Evolutionary conservation across 2,329 filamentous ascomycete species (phyloP).

Genomic region (Colletotrichum sp.): DNA sequence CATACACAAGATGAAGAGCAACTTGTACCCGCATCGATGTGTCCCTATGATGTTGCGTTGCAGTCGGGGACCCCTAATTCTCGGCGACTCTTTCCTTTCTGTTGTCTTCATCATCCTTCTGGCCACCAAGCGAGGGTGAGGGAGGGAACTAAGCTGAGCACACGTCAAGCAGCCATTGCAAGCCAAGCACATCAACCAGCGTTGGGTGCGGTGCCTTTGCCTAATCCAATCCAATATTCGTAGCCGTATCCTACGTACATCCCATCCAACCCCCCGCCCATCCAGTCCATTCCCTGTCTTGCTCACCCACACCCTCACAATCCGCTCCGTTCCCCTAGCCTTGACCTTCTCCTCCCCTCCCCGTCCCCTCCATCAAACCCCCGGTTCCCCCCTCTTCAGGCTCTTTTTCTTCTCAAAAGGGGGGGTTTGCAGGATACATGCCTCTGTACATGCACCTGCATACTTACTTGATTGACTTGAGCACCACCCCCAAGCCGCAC

Average conservation of each 20-base stretch:
- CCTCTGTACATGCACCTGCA: neutral
- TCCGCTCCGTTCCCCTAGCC: neutral
- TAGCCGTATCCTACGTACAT: neutral
- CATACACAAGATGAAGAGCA: neutral
- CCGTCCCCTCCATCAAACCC: neutral
- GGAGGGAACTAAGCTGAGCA: neutral
- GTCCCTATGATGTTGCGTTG: neutral
- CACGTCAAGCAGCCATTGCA: neutral
- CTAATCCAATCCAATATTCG: neutral
- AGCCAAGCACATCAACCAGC: neutral
- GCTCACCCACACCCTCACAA: neutral
- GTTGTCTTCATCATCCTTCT: neutral
- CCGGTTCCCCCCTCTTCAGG: neutral
- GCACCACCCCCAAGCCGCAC: neutral
- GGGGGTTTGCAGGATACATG: neutral
- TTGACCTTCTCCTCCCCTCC: neutral
- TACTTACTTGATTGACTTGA: neutral
- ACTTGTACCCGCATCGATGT: neutral
- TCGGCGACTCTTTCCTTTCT: neutral
- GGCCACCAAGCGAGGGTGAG: neutral
- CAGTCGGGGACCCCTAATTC: neutral
- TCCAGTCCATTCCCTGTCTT: slow-evolving; percentile 8
- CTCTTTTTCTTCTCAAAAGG: neutral
- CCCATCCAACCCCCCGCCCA: neutral
- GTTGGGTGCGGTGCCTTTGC: neutral